phyloP scores from a whole-genome alignment of 2,329 filamentous ascomycete genomes.

The Dactylonectria estremocensis region DNA sequence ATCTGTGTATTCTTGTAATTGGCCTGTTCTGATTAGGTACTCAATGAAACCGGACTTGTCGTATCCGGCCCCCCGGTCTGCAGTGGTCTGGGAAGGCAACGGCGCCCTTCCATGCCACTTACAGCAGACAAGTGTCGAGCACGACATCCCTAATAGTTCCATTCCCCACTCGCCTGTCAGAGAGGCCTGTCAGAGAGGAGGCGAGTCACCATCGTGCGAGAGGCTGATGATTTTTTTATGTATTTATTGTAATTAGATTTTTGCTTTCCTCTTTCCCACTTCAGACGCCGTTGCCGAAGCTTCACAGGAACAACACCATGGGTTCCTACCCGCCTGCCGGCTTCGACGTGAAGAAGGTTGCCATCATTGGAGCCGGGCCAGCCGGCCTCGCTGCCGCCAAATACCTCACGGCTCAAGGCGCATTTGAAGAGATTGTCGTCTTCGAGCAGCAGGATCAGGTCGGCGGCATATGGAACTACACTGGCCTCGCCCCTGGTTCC shows the following conservation, averaged over 20 bases:
- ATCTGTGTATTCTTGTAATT: neutral
- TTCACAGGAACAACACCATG: slow-evolving; percentile 41
- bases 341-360: slow-evolving; percentile 74
- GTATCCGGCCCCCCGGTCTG: neutral
- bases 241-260: slow-evolving; percentile 31
- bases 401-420: slow-evolving; percentile 79
- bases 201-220: slow-evolving; percentile 28
- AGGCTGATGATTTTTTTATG: slow-evolving; percentile 32
- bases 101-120: slow-evolving; percentile 25
- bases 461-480: slow-evolving; percentile 92
- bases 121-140: slow-evolving; percentile 30
- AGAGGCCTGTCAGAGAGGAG: slow-evolving; percentile 34
- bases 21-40: neutral
- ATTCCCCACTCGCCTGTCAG: slow-evolving; percentile 42
- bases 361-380: slow-evolving; percentile 88
- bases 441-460: slow-evolving; percentile 85
- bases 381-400: slow-evolving; percentile 85
- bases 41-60: neutral
- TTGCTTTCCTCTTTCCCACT: slow-evolving; percentile 4
- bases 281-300: slow-evolving; percentile 10
- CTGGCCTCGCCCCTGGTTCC: slow-evolving; percentile 62
- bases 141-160: slow-evolving; percentile 41
- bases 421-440: slow-evolving; percentile 79
- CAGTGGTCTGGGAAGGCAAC: neutral
- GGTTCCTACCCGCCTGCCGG: slow-evolving; percentile 47